Conservation (phyloP, 371 early-diverging fungal species). For the Blakeslea trispora region DNA sequence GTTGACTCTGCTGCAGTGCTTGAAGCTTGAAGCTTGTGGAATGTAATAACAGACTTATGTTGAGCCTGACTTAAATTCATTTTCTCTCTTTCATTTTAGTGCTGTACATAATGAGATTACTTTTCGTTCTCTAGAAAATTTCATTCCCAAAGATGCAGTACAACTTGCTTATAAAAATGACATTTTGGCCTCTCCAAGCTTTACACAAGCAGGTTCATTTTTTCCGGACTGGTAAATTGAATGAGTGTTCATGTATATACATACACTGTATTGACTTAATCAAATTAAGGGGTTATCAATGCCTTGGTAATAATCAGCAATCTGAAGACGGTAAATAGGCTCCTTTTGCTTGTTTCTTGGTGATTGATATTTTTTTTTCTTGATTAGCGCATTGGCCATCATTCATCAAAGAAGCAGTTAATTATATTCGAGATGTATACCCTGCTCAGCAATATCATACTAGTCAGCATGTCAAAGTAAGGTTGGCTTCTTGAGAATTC, state of each 20-base stretch:
- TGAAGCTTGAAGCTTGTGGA: constrained; percentile 3
- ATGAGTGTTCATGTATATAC: constrained; percentile 3
- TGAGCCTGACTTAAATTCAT: not conserved
- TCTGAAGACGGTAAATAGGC: constrained; percentile 51
- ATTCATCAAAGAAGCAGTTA: constrained; percentile 68
- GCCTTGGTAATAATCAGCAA: constrained; percentile 48
- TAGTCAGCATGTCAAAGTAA: constrained; percentile 34
- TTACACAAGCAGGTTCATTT: constrained; percentile 77
- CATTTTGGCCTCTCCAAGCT: constrained; percentile 49
- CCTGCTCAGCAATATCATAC: constrained; percentile 21
- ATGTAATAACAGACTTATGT: not conserved
- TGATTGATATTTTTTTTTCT: not conserved
- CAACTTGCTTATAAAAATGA: constrained; percentile 35
- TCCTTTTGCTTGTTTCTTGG: too few relatives aligned
- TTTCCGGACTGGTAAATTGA: constrained; percentile 84
- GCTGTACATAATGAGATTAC: constrained; percentile 52
- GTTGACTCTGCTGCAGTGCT: not conserved
- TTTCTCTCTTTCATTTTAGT: constrained; percentile 18
- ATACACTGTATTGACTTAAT: not conserved
- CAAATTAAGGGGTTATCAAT: constrained; percentile 56
- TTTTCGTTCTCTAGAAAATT: constrained; percentile 37
- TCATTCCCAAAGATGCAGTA: constrained; percentile 18
- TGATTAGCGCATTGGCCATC: constrained; percentile 83
- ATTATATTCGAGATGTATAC: constrained; percentile 55
- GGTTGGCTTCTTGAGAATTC: not conserved